Conservation (phyloP, 345 rosid species). For the Ceriops decandra region DNA sequence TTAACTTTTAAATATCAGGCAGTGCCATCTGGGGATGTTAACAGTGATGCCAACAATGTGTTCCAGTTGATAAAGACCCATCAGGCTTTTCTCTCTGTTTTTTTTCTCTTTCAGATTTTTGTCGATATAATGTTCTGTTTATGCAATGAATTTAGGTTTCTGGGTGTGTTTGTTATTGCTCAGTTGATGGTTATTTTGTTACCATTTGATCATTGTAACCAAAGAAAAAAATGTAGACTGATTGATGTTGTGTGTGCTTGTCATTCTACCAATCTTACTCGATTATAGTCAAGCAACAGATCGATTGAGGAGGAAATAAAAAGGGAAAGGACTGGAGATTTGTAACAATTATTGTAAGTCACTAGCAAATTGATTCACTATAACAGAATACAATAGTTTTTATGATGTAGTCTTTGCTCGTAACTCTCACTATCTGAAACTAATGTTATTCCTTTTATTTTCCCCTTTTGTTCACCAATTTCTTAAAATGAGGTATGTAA, state of each 20-base stretch:
- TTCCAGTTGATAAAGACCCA: constrained; percentile 74
- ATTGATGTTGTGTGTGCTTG: not conserved
- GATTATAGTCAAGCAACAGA: constrained; percentile 84
- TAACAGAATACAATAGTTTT: too few species aligned
- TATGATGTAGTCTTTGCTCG: too few species aligned
- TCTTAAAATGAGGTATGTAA: too few species aligned
- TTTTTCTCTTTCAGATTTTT: not conserved
- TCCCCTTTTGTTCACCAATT: too few species aligned
- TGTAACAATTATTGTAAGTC: too few species aligned
- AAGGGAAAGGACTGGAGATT: constrained; percentile 74
- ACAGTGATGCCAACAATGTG: constrained; percentile 44
- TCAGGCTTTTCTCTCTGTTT: constrained; percentile 39
- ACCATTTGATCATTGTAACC: not conserved
- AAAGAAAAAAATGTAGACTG: constrained; percentile 1
- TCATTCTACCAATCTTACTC: constrained; percentile 54
- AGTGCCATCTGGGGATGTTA: constrained; percentile 47
- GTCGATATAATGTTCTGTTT: not conserved
- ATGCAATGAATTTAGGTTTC: not conserved
- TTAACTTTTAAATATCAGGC: constrained; percentile 38
- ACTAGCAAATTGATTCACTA: too few species aligned
- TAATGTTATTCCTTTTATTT: too few species aligned
- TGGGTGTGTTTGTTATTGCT: too few species aligned
- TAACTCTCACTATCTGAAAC: too few species aligned
- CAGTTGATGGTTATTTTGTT: not conserved
- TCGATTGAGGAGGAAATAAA: constrained; percentile 94